Evolutionary conservation across 202 grass and related monocot species (phyloP), one percentile per base, ranked within the genome.

Genomic region (Setaria italica): DNA sequence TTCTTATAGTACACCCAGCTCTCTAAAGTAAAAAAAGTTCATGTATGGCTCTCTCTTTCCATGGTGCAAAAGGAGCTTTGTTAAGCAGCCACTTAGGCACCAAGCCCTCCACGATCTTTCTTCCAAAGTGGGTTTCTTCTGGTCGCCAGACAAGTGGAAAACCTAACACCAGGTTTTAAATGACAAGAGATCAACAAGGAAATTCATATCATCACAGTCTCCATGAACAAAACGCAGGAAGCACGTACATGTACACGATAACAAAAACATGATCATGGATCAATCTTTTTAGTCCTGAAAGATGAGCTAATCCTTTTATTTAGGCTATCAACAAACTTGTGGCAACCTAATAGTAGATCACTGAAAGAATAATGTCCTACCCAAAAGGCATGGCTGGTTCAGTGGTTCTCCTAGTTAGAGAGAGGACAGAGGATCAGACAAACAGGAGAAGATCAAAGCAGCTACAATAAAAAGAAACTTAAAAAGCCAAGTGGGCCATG

Each of bases 51-150:
- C 62, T 15, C 35, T 66, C 62, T 87, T 81, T 88, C 10, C 5
- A 34, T 81, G 47, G 70, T 81, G 56, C 77, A 81, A 82, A 88
- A 88, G 82, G 71, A 91, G n/a, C 85, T 88, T 91, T 78, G n/a
- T 60, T 51, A 88, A 78, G 85, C 81, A 72, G 71, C 71, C 82
- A 81, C 11, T 88, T 57, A 72, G 3, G 41, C 34, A 33, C 42
- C 7, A 76, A 47, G 34, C 10, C 72, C 9, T 17, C 46, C 33
- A 42, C 67, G 54, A 45, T 72, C 16, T 65, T 60, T 33, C 39
- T 84, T 76, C 69, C 54, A 58, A 70, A 39, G 48, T 70, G 68
- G 85, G 32, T 42, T 85, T 56, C 46, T 25, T 76, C 63, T 76
- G 3, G 75, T 21, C 80, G 76, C 30, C 45, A 57, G 48, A 56